These are phyloP conservation scores for Chaetomium globosum DNA, from an alignment of 2,329 filamentous ascomycete species.

Conservation along the genomic window DNA sequence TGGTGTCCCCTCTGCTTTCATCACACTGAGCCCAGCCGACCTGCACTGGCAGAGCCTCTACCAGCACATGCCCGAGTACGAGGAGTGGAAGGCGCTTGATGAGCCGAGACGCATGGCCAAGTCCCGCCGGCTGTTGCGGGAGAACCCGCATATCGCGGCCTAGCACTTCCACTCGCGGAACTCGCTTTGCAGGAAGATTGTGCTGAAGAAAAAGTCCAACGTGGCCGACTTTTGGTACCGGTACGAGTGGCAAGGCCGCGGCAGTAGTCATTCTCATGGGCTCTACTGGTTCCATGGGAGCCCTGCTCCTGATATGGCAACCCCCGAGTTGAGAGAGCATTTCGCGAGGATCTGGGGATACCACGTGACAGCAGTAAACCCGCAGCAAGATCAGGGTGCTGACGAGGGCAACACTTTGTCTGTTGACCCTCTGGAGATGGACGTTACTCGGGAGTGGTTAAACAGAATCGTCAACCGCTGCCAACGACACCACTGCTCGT, in stretches of 20 bases:
- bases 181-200: conserved; percentile 11
- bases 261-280: background rate
- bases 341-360: background rate
- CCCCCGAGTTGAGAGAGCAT: background rate
- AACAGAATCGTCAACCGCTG: conserved; percentile 10
- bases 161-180: conserved; percentile 10
- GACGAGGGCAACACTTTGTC: background rate
- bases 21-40: conserved; percentile 10
- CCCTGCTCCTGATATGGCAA: background rate
- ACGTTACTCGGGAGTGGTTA: conserved; percentile 7
- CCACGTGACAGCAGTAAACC: background rate
- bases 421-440: conserved; percentile 8
- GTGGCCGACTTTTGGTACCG: conserved; percentile 12
- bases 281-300: background rate
- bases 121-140: conserved; percentile 11
- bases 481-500: background rate
- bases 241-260: conserved; percentile 11
- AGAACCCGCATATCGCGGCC: conserved; percentile 17
- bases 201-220: conserved; percentile 9
- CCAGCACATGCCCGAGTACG: conserved; percentile 2
- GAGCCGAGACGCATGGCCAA: conserved; percentile 13
- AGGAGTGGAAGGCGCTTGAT: background rate
- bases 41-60: conserved; percentile 12
- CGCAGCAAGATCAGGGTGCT: conserved; percentile 5
- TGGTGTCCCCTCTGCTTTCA: conserved; percentile 1